phyloP scores from a whole-genome alignment of 805 yeast genomes.

The Lachancea dasiensis region DNA sequence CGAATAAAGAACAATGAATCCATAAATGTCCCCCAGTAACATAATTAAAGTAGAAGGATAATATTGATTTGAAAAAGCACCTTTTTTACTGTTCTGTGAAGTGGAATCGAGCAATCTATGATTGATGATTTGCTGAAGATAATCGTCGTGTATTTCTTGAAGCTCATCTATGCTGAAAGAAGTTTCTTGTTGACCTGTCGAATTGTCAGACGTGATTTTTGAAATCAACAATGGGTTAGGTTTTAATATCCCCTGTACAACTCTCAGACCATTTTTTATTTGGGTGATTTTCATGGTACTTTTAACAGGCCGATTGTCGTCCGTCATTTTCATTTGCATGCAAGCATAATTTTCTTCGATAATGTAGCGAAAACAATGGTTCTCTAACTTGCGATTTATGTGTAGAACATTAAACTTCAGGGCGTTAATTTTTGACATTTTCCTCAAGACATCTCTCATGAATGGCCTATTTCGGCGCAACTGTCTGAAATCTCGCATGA shows the following conservation, averaged over 20 bases:
- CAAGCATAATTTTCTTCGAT: constrained; percentile 28
- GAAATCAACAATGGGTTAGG: constrained; percentile 21
- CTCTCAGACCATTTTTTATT: constrained; percentile 23
- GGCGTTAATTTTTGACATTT: constrained; percentile 27
- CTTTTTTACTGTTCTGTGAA: constrained; percentile 23
- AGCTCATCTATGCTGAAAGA: constrained; percentile 48
- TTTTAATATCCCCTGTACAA: constrained; percentile 26
- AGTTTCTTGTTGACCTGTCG: constrained; percentile 13
- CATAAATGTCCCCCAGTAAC: constrained; percentile 34
- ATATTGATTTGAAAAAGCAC: constrained; percentile 34
- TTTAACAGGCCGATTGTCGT: constrained; percentile 25
- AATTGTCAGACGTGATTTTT: background rate
- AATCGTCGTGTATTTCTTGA: constrained; percentile 32
- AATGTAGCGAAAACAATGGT: constrained; percentile 29
- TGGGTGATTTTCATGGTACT: constrained; percentile 32
- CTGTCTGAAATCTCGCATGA: constrained; percentile 28
- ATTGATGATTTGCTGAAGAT: constrained; percentile 24
- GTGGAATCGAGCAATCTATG: constrained; percentile 24
- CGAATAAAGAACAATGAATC: constrained; percentile 35
- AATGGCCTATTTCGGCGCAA: constrained; percentile 21
- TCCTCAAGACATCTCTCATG: constrained; percentile 24
- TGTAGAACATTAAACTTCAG: constrained; percentile 32
- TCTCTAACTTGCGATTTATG: constrained; percentile 31
- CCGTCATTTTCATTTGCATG: constrained; percentile 30
- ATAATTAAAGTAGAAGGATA: constrained; percentile 40